Evolutionary conservation across 202 grass and related monocot genomes (phyloP).

Genomic region (Cymbopogon flexuosus): DNA sequence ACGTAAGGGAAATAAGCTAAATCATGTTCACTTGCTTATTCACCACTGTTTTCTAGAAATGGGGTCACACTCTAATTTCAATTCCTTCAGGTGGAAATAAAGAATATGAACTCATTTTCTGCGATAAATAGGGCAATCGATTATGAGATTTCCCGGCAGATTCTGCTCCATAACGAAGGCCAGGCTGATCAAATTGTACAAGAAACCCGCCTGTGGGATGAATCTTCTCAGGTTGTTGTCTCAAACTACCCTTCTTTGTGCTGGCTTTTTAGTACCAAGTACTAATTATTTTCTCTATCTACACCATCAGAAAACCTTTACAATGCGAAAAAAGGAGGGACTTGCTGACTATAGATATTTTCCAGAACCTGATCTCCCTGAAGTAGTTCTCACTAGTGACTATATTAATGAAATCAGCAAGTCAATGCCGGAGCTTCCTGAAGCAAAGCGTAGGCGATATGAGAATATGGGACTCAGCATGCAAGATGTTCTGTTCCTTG

Average conservation of each 20-base stretch:
- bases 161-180: constrained; percentile 73
- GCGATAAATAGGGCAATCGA: constrained; percentile 94
- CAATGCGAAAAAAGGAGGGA: constrained; percentile 94
- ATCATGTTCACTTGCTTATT: constrained; percentile 4
- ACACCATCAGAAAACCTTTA: constrained; percentile 76
- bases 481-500: constrained; percentile 97
- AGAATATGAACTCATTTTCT: constrained; percentile 99
- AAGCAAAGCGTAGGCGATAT: constrained; percentile 88
- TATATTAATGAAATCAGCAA: constrained; percentile 67
- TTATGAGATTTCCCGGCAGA: constrained; percentile 85
- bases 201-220: constrained; percentile 95
- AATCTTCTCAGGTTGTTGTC: constrained; percentile 66
- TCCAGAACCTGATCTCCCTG: constrained; percentile 89
- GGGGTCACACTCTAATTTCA: constrained; percentile 22
- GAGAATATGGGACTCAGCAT: constrained; percentile 82
- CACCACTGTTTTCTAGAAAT: neutral
- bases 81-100: constrained; percentile 83
- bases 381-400: constrained; percentile 67
- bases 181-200: constrained; percentile 84
- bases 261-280: constrained; percentile 2
- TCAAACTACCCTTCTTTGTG: neutral
- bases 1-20: neutral
- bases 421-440: constrained; percentile 83
- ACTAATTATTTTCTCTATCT: constrained; percentile 25
- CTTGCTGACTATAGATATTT: constrained; percentile 96